Base-by-base conservation (phyloP, 768 basidiomycete species). In the Amyloporia xantha region DNA sequence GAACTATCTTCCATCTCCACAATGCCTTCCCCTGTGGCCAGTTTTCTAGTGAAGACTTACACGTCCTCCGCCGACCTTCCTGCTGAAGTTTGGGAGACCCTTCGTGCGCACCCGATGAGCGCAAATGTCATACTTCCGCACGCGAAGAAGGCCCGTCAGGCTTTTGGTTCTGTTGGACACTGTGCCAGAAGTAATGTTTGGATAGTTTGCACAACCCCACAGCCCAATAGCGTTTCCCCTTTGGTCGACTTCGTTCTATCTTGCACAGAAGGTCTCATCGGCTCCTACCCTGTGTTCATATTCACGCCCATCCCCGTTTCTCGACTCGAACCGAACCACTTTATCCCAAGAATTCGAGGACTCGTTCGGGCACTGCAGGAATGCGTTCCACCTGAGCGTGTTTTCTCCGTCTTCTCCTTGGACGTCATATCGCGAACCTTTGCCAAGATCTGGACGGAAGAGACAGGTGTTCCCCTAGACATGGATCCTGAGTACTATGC, bases 331-430 rank as follows among this genome's bases (percentile, higher is more conserved):
- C 38, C 57, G n/a, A 57, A 68, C 1, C 63, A 66, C 33, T 59
- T 78, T 12, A 48, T 57, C 2, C 68, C 67, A 4, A 70, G 75
- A 10, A 60, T 90, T 24, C 38, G 50, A 1, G 50, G 59, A 12
- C 66, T 86, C 6, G 76, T 73, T 2, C 42, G 54, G 1, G 66
- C 62, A 9, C 65, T 88, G 10, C 54, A 61, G 7, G 53, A 44
- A 0, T 43, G 55, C 2, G 67, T 78, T 17, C 63, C 66, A 10
- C 45, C 50, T 4, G 57, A 65, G 25, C 70, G 84, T 10, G 69
- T 84, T 0, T 89, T 81, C 61, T 85, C 86, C 1, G 70, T 86
- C 7, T 89, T 86, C 54, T 77, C 81, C 1, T 68, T 73, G 4
- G 70, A 77, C 3, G 54, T 59, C 5, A 64, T 87, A 15, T 65